These are phyloP conservation scores for Lentinula detonsa DNA, from an alignment of 768 basidiomycete genomes.

Conservation along the genomic window DNA sequence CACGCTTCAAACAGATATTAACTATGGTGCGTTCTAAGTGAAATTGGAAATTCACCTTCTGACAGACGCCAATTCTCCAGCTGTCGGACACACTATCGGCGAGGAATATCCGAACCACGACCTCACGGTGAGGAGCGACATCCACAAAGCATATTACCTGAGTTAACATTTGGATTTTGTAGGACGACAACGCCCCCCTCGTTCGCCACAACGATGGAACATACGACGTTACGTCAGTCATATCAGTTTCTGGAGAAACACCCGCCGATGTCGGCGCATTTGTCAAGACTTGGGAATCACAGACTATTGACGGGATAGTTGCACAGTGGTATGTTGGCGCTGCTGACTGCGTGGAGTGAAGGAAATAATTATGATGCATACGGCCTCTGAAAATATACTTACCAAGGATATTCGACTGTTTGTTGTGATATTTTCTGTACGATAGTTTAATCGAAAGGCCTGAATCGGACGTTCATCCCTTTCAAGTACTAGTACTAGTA, in stretches of 20 bases:
- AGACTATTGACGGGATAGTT: constrained; percentile 1
- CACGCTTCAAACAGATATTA: constrained; percentile 4
- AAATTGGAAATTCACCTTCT: neutral
- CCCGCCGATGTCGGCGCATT: constrained; percentile 5
- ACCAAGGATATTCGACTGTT: no score
- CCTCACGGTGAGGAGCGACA: neutral
- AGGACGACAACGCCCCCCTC: constrained; percentile 1
- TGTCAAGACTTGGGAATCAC: constrained; percentile 1
- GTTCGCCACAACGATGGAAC: constrained; percentile 6
- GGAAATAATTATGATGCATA: neutral
- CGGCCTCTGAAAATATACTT: no score
- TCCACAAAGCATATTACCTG: neutral
- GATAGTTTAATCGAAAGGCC: no score
- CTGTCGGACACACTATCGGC: constrained; percentile 6
- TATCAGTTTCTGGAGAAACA: neutral
- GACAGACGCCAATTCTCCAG: neutral
- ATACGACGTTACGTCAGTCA: constrained; percentile 2
- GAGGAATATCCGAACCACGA: neutral
- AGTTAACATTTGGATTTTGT: neutral
- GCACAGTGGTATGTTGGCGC: constrained; percentile 6
- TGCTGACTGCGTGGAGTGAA: constrained; percentile 4
- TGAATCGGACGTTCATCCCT: no score
- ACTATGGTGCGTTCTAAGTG: constrained; percentile 2
- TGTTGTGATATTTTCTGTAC: no score
- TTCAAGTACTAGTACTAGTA: no score